Evolutionary conservation across 2,329 filamentous ascomycete species (phyloP).

Genomic region (Hymenoscyphus linearis): DNA sequence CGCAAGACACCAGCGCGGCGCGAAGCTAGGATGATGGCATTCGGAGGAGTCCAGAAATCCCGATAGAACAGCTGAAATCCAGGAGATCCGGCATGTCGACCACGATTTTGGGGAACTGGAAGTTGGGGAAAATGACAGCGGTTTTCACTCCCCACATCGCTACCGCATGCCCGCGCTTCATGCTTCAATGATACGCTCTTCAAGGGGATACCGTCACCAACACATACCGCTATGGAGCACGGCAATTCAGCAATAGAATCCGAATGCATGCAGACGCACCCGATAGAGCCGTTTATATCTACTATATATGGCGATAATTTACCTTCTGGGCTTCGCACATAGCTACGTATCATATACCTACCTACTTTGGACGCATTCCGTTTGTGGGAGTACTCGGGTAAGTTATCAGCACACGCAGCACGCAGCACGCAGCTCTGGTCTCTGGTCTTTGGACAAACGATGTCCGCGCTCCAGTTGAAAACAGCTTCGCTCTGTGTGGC

Average conservation of each 20-base stretch:
- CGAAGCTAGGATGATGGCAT: neutral
- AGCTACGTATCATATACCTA: neutral
- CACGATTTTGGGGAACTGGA: neutral
- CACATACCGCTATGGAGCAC: too few species aligned
- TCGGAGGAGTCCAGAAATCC: neutral
- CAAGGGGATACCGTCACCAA: neutral
- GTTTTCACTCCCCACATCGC: neutral
- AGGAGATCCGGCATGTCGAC: neutral
- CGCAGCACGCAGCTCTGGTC: too few species aligned
- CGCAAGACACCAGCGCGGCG: neutral
- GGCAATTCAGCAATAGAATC: neutral
- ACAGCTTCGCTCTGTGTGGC: neutral
- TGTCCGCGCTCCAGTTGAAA: neutral
- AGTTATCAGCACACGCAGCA: neutral
- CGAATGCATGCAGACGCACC: neutral
- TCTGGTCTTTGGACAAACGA: neutral
- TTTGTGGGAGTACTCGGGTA: neutral
- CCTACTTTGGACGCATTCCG: neutral
- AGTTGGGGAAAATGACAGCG: neutral
- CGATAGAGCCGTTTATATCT: neutral
- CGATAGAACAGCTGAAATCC: neutral
- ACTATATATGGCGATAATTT: neutral
- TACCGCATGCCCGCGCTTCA: neutral
- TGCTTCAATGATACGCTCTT: neutral
- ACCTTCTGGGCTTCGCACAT: neutral